Base-by-base conservation (phyloP, 2,329 filamentous ascomycete species). In the Alternaria panax region DNA sequence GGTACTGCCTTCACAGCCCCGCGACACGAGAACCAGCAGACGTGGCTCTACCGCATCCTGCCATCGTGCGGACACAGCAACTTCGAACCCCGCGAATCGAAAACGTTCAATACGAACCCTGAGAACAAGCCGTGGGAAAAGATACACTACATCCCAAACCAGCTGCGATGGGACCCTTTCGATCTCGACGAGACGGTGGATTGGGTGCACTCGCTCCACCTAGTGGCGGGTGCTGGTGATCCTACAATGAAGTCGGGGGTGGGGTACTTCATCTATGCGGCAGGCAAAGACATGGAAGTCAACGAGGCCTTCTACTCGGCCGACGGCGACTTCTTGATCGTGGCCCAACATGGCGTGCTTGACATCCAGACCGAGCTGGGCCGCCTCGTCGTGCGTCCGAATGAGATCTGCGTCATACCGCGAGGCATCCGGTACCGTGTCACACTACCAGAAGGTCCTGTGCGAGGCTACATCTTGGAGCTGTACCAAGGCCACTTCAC, bases 261-360 rank as follows among this genome's bases (percentile, higher is more conserved):
- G 41, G 92, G 91, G 22, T 92, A 95, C 60, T 89, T 91, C 76
- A 87, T 95, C 57, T 96, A 92, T 73, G 89, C 90, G 1, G 91
- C 90, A 0, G 91, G 91, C 20, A 89, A 86, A 75, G 88, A 89
- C 72, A 96, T 97, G 93, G 83, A 83, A 48, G 80, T 83, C n/a
- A 85, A 86, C 38, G 83, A 89, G 50, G 92, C 92, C 0, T 96
- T 93, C 76, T 96, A 94, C 82, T 93, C 90, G 4, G 90, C 92
- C 0, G 89, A 91, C 60, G 89, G 89, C 16, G 88, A 91, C 71
- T 84, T 88, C 60, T 78, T 90, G 52, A 88, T 91, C 46, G 82
- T 90, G 3, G 87, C 85, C 0, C 88, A 91, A 60, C 83, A 88
- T 63, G 89, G 89, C 12, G 80, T 84, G 0, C 80, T 91, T 2